Evolutionary conservation across 176 grass and related monocot genomes (phyloP).

Genomic region (Bothriochloa decipiens): DNA sequence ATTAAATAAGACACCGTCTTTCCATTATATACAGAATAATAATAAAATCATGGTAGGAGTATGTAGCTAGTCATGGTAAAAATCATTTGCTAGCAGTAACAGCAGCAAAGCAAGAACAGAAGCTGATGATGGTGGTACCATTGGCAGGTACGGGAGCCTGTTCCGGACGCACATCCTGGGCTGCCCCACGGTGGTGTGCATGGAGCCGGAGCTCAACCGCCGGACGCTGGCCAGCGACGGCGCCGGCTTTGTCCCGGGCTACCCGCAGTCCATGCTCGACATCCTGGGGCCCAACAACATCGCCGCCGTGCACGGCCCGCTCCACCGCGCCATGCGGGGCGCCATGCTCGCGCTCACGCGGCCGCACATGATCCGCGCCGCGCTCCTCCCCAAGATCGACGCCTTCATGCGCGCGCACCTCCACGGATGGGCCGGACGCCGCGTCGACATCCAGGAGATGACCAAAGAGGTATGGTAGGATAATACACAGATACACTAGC

Average conservation of each 20-base stretch:
- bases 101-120: not conserved
- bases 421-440: slow-evolving; percentile 50
- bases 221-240: slow-evolving; percentile 67
- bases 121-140: not conserved
- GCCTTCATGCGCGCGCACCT: slow-evolving; percentile 80
- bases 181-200: slow-evolving; percentile 93
- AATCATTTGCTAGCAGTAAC: not conserved
- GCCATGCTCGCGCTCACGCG: slow-evolving; percentile 73
- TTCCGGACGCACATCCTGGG: slow-evolving; percentile 97
- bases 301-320: slow-evolving; percentile 81
- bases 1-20: not conserved
- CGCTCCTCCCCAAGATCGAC: slow-evolving; percentile 87
- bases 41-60: not conserved
- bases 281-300: slow-evolving; percentile 87
- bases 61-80: not conserved
- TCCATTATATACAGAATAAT: not conserved
- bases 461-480: slow-evolving; percentile 74
- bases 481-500: not conserved
- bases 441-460: slow-evolving; percentile 91
- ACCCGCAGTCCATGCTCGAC: slow-evolving; percentile 95
- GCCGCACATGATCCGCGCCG: slow-evolving; percentile 59
- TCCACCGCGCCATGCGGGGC: slow-evolving; percentile 80
- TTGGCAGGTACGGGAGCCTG: slow-evolving; percentile 74
- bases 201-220: slow-evolving; percentile 93
- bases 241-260: slow-evolving; percentile 82